Conservation (phyloP, 129 eudicot species). For the Chrysanthemum seticuspe region DNA sequence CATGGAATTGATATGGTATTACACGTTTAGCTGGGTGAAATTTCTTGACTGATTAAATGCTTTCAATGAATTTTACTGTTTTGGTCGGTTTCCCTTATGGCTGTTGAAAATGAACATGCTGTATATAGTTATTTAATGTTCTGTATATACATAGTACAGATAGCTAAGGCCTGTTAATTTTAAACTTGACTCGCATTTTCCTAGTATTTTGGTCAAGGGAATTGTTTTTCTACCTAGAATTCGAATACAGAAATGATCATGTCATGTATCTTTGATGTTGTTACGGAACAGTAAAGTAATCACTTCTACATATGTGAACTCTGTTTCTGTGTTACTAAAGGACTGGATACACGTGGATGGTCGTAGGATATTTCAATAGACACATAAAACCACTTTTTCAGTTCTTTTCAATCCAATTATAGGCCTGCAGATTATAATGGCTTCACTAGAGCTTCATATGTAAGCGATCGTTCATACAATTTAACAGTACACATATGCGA, state of each 20-base stretch:
- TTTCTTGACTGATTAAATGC: no score
- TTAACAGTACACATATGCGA: background rate
- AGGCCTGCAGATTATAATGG: background rate
- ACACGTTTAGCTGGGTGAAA: no score
- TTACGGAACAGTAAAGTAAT: background rate
- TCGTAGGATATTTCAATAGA: background rate
- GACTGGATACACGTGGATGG: conserved; percentile 6
- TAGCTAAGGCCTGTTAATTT: no score
- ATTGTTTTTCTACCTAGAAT: background rate
- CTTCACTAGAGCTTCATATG: background rate
- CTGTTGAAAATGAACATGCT: no score
- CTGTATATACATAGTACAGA: no score
- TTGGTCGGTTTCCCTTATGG: no score
- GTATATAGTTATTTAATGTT: no score
- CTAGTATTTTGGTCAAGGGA: no score
- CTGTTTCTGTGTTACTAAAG: conserved; percentile 1
- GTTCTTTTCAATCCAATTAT: background rate
- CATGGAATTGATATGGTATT: no score
- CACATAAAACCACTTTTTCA: background rate
- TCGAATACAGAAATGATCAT: background rate
- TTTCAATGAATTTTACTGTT: no score
- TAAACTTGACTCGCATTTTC: no score
- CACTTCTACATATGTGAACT: background rate
- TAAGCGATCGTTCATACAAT: background rate
- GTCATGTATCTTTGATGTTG: conserved; percentile 8